Evolutionary conservation across 305 asterid genomes (phyloP), one percentile per base, ranked within the genome.

Genomic region (Solanum hybrid): DNA sequence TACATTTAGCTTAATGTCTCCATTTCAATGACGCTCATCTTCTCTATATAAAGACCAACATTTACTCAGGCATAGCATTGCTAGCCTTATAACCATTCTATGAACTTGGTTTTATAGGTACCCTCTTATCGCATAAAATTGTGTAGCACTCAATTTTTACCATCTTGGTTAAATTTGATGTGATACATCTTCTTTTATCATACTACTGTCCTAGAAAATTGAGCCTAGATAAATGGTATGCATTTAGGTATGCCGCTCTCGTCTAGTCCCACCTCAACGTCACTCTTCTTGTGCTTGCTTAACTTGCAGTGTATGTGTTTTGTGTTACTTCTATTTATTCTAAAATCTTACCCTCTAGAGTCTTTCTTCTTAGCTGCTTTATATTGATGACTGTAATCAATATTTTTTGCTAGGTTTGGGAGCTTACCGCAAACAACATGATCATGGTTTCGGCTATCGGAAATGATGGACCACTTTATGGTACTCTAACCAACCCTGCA

Each of bases 401-500:
- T 37, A 31, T 87, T 76, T 39, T 90, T 86, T 79, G 74, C 86
- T 93, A 97, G 99, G 99, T 97, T 42, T 96, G 98, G 98, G 99
- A 97, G 94, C 96, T 96, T 71, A 96, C 98, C n/a, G 98, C 98
- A 81, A 95, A 96, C 90, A 96, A 96, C 92, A 95, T 95, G 24
- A 95, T 97, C 92, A 96, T 95, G 99, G 97, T 97, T 82, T 96
- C 98, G 37, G 99, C 99, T 51, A 95, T 97, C 20, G 99, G 99
- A 91, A 97, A 97, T 78, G 99, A 96, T 91, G 99, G 98, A 89
- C 99, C 98, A 77, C 97, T 97, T 88, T 96, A 97, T 95, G 99
- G 99, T 92, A 97, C 99, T 90, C 94, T 97, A 82, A 96, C 96
- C 94, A 97, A 96, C 91, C 99, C 99, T 79, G 99, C 99, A 51